phyloP scores from a whole-genome alignment of 176 grass and related monocot species.

The Poa annua region DNA sequence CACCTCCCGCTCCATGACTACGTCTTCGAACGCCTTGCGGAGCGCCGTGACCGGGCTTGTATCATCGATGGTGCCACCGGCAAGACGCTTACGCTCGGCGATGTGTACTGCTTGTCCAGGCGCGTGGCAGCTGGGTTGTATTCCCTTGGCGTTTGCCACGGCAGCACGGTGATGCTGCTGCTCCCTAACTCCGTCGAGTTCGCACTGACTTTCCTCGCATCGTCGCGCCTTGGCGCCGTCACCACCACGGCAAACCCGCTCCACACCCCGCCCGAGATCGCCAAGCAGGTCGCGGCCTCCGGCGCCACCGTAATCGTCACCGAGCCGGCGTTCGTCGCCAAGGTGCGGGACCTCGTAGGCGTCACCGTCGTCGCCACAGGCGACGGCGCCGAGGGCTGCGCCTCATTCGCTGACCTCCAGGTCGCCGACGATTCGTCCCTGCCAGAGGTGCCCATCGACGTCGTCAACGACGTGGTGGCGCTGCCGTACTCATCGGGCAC shows the following conservation, averaged over 20 bases:
- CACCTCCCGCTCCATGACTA: slow-evolving; percentile 69
- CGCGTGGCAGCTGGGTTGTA: slow-evolving; percentile 30
- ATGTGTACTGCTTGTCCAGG: slow-evolving; percentile 37
- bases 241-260: slow-evolving; percentile 83
- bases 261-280: slow-evolving; percentile 77
- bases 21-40: slow-evolving; percentile 59
- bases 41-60: slow-evolving; percentile 48
- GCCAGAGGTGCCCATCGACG: slow-evolving; percentile 40
- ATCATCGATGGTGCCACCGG: slow-evolving; percentile 60
- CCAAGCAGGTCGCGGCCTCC: slow-evolving; percentile 72
- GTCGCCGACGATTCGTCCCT: neutral
- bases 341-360: slow-evolving; percentile 50
- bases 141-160: slow-evolving; percentile 44
- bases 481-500: slow-evolving; percentile 96
- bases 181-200: slow-evolving; percentile 76
- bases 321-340: slow-evolving; percentile 66
- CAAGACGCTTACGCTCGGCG: slow-evolving; percentile 39
- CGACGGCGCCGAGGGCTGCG: slow-evolving; percentile 45
- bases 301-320: slow-evolving; percentile 61
- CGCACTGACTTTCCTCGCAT: slow-evolving; percentile 70
- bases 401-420: slow-evolving; percentile 57
- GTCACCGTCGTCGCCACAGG: slow-evolving; percentile 64
- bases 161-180: slow-evolving; percentile 70
- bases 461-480: slow-evolving; percentile 57
- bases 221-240: slow-evolving; percentile 66